Evolutionary conservation across 441 rosid species (phyloP).

Genomic region (Gossypium davidsonii): DNA sequence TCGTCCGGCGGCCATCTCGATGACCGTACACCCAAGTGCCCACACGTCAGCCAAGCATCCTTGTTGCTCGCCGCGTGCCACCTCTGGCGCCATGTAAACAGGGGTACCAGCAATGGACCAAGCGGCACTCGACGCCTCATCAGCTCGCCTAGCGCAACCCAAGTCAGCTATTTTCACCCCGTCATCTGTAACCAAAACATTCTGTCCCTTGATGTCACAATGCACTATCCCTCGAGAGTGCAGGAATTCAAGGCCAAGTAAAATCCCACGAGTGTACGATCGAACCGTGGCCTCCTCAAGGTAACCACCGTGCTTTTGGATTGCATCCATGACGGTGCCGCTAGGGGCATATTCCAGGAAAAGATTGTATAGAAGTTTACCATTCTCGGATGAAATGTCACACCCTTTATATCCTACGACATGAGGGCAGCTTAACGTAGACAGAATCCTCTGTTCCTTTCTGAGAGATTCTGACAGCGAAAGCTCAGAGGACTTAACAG

Average conservation of each 20-base stretch:
- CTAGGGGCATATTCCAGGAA: slow-evolving; percentile 41
- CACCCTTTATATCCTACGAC: slow-evolving; percentile 43
- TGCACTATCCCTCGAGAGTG: slow-evolving; percentile 54
- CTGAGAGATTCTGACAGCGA: slow-evolving; percentile 30
- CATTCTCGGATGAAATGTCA: slow-evolving; percentile 35
- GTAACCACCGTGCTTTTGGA: slow-evolving; percentile 24
- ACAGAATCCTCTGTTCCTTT: slow-evolving; percentile 38
- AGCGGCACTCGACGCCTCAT: not conserved
- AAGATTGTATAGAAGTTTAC: slow-evolving; percentile 37
- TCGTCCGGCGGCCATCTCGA: slow-evolving; percentile 61
- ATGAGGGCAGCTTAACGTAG: slow-evolving; percentile 34
- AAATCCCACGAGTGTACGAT: slow-evolving; percentile 28
- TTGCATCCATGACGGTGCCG: slow-evolving; percentile 36
- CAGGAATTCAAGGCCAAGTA: slow-evolving; percentile 45
- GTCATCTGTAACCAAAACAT: slow-evolving; percentile 37
- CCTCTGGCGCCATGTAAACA: slow-evolving; percentile 84
- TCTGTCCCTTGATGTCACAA: slow-evolving; percentile 61
- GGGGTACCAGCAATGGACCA: slow-evolving; percentile 47
- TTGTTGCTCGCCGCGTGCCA: slow-evolving; percentile 63
- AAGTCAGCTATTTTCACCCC: slow-evolving; percentile 65
- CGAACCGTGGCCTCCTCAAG: slow-evolving; percentile 30
- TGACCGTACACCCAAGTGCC: slow-evolving; percentile 60
- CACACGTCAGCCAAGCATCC: slow-evolving; percentile 59
- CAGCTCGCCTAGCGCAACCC: slow-evolving; percentile 51
- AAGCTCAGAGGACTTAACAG: slow-evolving; percentile 51